These are phyloP conservation scores for Psilocybe cyanescens DNA, from an alignment of 768 basidiomycete species.

Conservation along the genomic window DNA sequence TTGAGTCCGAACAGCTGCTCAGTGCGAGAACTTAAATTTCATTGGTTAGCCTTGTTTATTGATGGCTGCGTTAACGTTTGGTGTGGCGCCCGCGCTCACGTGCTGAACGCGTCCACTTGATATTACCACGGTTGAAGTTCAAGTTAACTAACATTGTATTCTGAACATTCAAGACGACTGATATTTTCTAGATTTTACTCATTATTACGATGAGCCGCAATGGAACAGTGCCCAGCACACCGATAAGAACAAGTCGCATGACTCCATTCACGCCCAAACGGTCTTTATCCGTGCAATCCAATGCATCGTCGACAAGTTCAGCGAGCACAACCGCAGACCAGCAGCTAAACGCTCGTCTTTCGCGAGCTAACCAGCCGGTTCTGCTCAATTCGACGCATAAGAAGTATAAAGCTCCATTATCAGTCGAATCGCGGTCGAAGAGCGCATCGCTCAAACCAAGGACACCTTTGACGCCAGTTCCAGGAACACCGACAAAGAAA, in stretches of 20 bases:
- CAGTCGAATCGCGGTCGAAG: conserved; percentile 41
- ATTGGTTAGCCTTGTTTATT: neutral
- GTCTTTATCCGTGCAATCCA: conserved; percentile 36
- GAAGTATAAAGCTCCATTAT: conserved; percentile 71
- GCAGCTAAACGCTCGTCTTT: conserved; percentile 22
- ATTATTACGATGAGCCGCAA: conserved; percentile 18
- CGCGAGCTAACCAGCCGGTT: conserved; percentile 24
- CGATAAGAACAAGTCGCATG: conserved; percentile 41
- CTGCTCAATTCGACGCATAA: conserved; percentile 42
- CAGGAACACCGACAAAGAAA: conserved; percentile 57
- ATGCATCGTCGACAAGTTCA: conserved; percentile 22
- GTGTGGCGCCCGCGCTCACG: conserved; percentile 7
- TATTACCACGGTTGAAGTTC: conserved; percentile 23
- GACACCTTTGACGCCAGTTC: conserved; percentile 47
- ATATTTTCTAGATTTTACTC: neutral
- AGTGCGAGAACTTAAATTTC: neutral
- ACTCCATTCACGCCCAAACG: conserved; percentile 62
- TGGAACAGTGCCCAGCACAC: conserved; percentile 28
- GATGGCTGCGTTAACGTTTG: neutral
- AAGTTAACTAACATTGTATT: conserved; percentile 1
- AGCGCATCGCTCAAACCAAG: conserved; percentile 30
- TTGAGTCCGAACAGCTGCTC: too few species aligned
- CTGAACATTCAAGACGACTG: conserved; percentile 9
- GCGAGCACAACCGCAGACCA: conserved; percentile 14
- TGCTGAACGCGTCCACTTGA: conserved; percentile 16